Base-by-base conservation (phyloP, 805 yeast species). In the Wickerhamomyces mucosus region DNA sequence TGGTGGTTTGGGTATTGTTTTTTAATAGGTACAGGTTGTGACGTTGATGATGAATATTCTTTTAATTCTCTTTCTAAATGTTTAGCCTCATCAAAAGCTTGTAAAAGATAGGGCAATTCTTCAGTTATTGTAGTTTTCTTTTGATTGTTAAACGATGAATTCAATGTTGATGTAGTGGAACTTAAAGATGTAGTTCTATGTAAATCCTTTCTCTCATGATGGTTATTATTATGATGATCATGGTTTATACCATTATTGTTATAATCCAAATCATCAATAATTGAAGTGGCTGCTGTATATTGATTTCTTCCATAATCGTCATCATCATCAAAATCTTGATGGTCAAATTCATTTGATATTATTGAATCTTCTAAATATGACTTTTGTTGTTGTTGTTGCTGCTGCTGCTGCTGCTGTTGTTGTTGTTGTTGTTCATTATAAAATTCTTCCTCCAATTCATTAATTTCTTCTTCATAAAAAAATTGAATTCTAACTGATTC, bases 51-150 rank as follows among this genome's bases (percentile, higher is more conserved):
- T 28, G 41, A 40, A 19, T 43, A 46, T 2, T 34, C 31, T 1
- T 46, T 36, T 11, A 65, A 40, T 34, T 75, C 83, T 39, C 69
- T 68, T 35, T 74, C 79, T 12, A 73, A 55, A 22, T 63, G 68
- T 40, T 65, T 72, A 3, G 78, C 80, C 37, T 73, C 71, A 48
- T 72, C 68, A 46, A 78, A 79, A 13, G 84, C 86, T 15, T 71
- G 61, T 67, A 78, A 60, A 45, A 79, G 53, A 36, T 67, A 67
- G 1, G 89, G 89, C 38, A 79, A 50, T 46, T 78, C 82, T 30
- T 75, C 79, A 2, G 75, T 47, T 12, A 79, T 56, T 7, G 79
- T 69, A 0, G 81, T 66, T 38, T 63, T 64, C 24, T 64, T 69
- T 36, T 34, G 38, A 65, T 55, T 36, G 20, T 57, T 46, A 21